Percentiles rank a stretch among this genome's conserved stretches.
These are phyloP conservation scores for Olyra latifolia DNA, from an alignment of 176 grass and related monocot genomes.

Conservation along the genomic window DNA sequence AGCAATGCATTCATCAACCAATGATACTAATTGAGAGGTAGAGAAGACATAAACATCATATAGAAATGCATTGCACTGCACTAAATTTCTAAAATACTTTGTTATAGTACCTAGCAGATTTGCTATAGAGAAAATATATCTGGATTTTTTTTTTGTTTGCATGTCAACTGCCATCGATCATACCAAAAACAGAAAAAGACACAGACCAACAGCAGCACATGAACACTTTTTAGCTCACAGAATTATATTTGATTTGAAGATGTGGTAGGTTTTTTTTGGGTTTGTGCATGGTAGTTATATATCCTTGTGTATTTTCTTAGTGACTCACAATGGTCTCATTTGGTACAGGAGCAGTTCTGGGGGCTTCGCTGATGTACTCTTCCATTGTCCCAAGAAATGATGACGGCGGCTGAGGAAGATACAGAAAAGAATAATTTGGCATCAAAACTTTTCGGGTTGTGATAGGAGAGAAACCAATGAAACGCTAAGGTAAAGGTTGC, in stretches of 20 bases:
- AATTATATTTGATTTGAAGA: not conserved
- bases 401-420: conserved; percentile 55
- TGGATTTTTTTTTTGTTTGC: not conserved
- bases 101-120: not conserved
- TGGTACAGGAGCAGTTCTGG: conserved; percentile 41
- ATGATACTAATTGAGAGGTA: not conserved
- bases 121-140: not conserved
- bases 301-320: not conserved
- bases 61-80: not conserved
- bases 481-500: not conserved
- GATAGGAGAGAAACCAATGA: not conserved
- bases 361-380: conserved; percentile 90
- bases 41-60: not conserved
- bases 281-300: not conserved
- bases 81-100: not conserved
- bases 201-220: not conserved
- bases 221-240: not conserved
- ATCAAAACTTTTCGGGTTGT: not conserved
- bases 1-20: not conserved
- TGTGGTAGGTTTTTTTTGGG: not conserved
- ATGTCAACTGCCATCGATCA: not conserved
- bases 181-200: not conserved
- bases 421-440: conserved; percentile 4
- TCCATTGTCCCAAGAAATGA: conserved; percentile 88
- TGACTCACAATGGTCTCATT: conserved; percentile 64